Evolutionary conservation across 176 grass and related monocot species (phyloP), one percentile per base, ranked within the genome.

Genomic region (Carex cristatella): DNA sequence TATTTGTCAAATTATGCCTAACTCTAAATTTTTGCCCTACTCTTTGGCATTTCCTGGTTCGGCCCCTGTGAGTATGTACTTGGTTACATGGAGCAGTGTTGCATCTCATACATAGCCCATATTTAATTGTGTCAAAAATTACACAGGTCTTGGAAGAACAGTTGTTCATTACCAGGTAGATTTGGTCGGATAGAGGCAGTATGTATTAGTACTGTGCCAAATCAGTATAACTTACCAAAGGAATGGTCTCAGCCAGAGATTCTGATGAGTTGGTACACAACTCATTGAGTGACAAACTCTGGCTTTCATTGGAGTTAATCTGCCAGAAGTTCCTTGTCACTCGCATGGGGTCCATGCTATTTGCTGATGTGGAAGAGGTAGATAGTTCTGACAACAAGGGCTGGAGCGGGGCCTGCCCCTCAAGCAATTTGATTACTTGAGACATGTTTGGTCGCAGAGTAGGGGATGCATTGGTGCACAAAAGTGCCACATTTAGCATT

Each of bases 391-490:
- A 88, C 42, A 95, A 53, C 31, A 95, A 72, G 1, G 89, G 91
- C 71, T 98, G 88, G 23, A 95, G 77, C 6, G 89, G 69, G 10
- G 89, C 85, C 19, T 37, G 69, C 56, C 95, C 93, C 65, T 98
- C 93, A 2, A 98, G 93, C 81, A 98, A 88, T 84, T 88, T 98
- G 51, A 98, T 91, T 10, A 90, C 93, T 56, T 91, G 87, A 7
- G 95, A 88, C 91, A 95, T 98, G 57, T 86, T 89, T 59, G 93
- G 95, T 89, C 95, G 87, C n/a, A 95, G 92, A 11, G 93, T 92
- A 28, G 95, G 95, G 23, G 95, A 92, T 14, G 93, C 87, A 13
- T 91, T 91, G 60, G 91, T 94, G 88, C 93, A 95, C 27, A 95
- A 31, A 71, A 95, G 87, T 64, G 93, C 89, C 35, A 95, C 89